phyloP scores from a whole-genome alignment of 768 basidiomycete species.

The Mycena maculata region DNA sequence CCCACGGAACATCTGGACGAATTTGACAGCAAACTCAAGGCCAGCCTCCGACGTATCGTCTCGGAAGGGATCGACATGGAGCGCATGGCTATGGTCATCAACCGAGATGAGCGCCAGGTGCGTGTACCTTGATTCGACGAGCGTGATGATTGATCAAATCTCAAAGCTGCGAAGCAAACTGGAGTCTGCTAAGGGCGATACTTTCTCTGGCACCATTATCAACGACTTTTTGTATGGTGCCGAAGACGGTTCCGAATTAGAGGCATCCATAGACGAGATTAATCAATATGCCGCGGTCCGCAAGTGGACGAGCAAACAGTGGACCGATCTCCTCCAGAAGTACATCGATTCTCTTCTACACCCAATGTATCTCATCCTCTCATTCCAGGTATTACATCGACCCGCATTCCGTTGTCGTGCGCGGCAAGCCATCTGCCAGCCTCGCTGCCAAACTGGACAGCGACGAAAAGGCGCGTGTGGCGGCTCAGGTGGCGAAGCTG shows the following conservation, averaged over 20 bases:
- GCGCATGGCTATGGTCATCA: conserved; percentile 87
- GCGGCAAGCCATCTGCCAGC: conserved; percentile 88
- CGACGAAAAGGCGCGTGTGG: conserved; percentile 83
- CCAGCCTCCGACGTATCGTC: conserved; percentile 76
- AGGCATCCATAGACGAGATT: conserved; percentile 80
- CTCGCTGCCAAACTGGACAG: conserved; percentile 85
- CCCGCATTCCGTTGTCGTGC: conserved; percentile 76
- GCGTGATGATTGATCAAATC: conserved; percentile 14
- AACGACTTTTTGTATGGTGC: conserved; percentile 89
- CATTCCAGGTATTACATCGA: conserved; percentile 80
- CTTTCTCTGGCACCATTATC: conserved; percentile 80
- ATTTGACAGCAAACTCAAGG: conserved; percentile 76
- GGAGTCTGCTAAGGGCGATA: conserved; percentile 85
- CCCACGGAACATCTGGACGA: conserved; percentile 82
- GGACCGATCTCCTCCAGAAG: conserved; percentile 83
- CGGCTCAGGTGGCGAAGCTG: conserved; percentile 71
- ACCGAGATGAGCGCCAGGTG: conserved; percentile 90
- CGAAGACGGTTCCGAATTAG: conserved; percentile 83
- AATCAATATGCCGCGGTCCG: conserved; percentile 74
- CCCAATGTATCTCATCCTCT: conserved; percentile 8
- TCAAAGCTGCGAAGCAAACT: conserved; percentile 81
- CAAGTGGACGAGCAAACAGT: conserved; percentile 79
- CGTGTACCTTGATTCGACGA: conserved; percentile 19
- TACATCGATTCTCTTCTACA: conserved; percentile 47
- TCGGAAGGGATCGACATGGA: conserved; percentile 88